A percentile compares a stretch with the other conserved stretches of the same genome.
Evolutionary conservation across 352 stramenopile genomes (phyloP).

Genomic region (Elongisporangium anandrum): DNA sequence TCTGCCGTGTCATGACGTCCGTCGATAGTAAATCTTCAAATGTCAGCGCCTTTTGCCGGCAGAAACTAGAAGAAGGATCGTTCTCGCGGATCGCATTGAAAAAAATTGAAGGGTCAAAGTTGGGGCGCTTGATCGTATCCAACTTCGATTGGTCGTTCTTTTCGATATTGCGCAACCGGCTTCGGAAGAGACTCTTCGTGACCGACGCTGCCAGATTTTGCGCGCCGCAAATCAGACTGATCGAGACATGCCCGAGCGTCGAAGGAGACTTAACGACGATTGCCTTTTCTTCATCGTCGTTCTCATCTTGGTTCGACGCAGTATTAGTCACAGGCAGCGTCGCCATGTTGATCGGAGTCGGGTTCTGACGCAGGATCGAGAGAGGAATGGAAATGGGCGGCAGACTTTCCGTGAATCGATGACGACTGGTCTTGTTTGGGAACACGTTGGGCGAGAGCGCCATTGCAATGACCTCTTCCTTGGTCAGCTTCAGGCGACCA

Average conservation of each 20-base stretch:
- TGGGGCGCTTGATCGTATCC: constrained; percentile 67
- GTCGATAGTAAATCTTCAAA: constrained; percentile 77
- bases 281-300: constrained; percentile 6
- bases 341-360: constrained; percentile 27
- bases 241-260: constrained; percentile 64
- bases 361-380: constrained; percentile 59
- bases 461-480: constrained; percentile 83
- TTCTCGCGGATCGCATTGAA: constrained; percentile 83
- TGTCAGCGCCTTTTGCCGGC: constrained; percentile 60
- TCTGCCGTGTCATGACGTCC: constrained; percentile 51
- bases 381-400: constrained; percentile 81
- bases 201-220: constrained; percentile 68
- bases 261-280: constrained; percentile 9
- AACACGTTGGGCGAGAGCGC: constrained; percentile 77
- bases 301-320: neutral
- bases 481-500: constrained; percentile 56
- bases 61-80: constrained; percentile 80
- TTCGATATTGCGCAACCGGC: constrained; percentile 62
- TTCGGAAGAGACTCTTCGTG: constrained; percentile 70
- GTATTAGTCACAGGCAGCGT: constrained; percentile 1
- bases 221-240: constrained; percentile 70
- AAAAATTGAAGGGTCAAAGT: constrained; percentile 57
- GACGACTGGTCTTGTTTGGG: constrained; percentile 80
- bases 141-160: constrained; percentile 42
- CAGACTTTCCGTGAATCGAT: constrained; percentile 76